Base-by-base conservation (phyloP, 108 stramenopile species). In the Nitzschia inconspicua region DNA sequence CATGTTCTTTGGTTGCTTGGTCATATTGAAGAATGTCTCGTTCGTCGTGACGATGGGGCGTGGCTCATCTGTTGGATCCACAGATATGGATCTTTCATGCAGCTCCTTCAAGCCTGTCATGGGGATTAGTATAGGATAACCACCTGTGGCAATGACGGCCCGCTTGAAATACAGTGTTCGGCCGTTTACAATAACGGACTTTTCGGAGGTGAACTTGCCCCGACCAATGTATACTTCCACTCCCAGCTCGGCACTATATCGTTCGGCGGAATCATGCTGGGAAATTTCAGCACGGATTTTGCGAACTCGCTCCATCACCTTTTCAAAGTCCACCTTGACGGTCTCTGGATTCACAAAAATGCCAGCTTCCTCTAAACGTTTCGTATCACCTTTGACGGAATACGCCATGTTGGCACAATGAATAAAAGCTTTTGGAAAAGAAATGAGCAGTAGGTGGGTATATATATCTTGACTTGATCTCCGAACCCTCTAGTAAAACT, bases 1-100 rank as follows among this genome's bases (percentile, higher is more conserved):
- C 79, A 94, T 34, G 24, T 73, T 60, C 43, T 80, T 68, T 9
- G 95, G 95, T 47, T 86, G 80, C 35, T 61, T 65, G 3, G 84
- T 82, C 60, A 93, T 60, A 46, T 93, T 93, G 75, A 91, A 96
- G 48, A 96, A 73, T 16, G 83, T 88, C 60, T 87, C 89, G 58
- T 94, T 94, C 22, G 93, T 96, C 80, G 91, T 77, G 36, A 87
- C 77, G 27, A 66, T 44, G 2, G 82, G 79, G 10, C 78, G 73
- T 27, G 72, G 39, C 8, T 50, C 34, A 13, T 67, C 60, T 2
- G 39, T 5, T 16, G 24, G 23, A 2, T 13, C 52, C 2, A 54
- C 36, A 40, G 67, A 57, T n/a, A 49, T 78, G 16, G 73, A 47
- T 40, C 52, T 44, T 50, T 84, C 24, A 11, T 84, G 76, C 28